Evolutionary conservation across 2,329 filamentous ascomycete species (phyloP), one percentile per base, ranked within the genome.

Genomic region (Colletotrichum sp.): DNA sequence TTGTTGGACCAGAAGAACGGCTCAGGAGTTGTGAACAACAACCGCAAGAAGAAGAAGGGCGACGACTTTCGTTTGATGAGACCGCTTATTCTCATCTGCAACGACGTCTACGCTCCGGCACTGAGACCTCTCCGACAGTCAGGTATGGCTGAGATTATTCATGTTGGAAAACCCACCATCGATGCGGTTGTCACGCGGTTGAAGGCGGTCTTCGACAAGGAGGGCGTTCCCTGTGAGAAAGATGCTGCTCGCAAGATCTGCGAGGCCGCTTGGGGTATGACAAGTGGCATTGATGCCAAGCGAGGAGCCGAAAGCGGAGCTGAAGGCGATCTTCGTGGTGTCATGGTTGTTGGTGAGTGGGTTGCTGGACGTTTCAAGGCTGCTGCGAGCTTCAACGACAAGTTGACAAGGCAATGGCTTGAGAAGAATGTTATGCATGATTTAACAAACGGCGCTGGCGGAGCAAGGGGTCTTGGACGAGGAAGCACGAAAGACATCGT

Each of bases 61-160:
- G 96, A 99, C 81, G 94, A 93, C 74, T 99, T 99, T 82, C 92
- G 94, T 57, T 90, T 98, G 77, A 91, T 98, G 85, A 91, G 97
- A 61, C 97, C 97, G 0, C 88, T 99, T 34, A 95, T 99, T 67
- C 89, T 99, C 64, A 97, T 99, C 79, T 99, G 97, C 87, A 99
- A 99, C 81, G 98, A 99, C 83, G 92, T 99, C 1, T 99, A 99
- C 81, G 96, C 98, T 79, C 93, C 96, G 6, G 95, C 96, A 24
- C 89, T 99, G 55, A 92, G 96, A 32, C 96, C 95, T 0, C 88
- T 99, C 9, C 92, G 97, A n/a, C 94, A 96, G 78, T 96, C 95
- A 0, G 92, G 89, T 7, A 86, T 97, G 66, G 97, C 96, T 0
- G 97, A 99, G 83, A 93, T 99, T 52, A 93, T 99, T 26, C 96